phyloP scores from a whole-genome alignment of 2,329 filamentous ascomycete genomes.

The Neofusicoccum parvum region DNA sequence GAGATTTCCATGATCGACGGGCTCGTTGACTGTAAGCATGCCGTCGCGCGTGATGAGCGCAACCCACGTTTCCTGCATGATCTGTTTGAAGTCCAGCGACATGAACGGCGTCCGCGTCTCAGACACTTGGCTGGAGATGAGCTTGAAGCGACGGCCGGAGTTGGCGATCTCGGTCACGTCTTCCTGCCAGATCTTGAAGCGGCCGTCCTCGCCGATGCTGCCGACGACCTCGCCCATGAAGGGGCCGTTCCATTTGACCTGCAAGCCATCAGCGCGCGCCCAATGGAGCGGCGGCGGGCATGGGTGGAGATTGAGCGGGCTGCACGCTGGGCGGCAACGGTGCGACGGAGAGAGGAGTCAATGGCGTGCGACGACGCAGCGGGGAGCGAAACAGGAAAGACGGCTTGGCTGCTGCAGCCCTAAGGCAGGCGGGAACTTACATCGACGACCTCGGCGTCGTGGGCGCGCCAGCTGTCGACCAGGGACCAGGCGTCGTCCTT shows the following conservation, averaged over 20 bases:
- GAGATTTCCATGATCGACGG: slow-evolving; percentile 79
- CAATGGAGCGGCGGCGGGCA: not conserved
- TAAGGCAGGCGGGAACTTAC: slow-evolving; percentile 50
- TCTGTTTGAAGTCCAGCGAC: slow-evolving; percentile 84
- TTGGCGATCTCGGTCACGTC: slow-evolving; percentile 76
- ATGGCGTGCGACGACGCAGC: slow-evolving; percentile 26
- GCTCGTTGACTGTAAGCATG: slow-evolving; percentile 78
- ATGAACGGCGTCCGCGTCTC: slow-evolving; percentile 71
- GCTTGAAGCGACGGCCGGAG: slow-evolving; percentile 78
- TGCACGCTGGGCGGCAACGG: not conserved
- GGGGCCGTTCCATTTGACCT: slow-evolving; percentile 93
- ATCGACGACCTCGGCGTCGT: slow-evolving; percentile 87
- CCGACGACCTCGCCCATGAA: slow-evolving; percentile 87
- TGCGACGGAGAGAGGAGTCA: slow-evolving; percentile 5
- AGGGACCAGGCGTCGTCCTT: slow-evolving; percentile 76
- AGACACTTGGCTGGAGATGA: slow-evolving; percentile 62
- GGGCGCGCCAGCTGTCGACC: slow-evolving; percentile 85
- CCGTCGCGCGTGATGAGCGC: slow-evolving; percentile 84
- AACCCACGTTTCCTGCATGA: slow-evolving; percentile 81
- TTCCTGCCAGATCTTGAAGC: slow-evolving; percentile 91
- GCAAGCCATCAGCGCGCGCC: slow-evolving; percentile 18
- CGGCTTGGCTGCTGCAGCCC: not conserved
- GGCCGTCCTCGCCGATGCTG: slow-evolving; percentile 85
- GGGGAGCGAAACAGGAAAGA: slow-evolving; percentile 7
- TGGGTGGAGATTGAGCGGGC: not conserved